These are phyloP conservation scores for Xylaria sp. DNA, from an alignment of 2,329 filamentous ascomycete species.

Conservation along the genomic window DNA sequence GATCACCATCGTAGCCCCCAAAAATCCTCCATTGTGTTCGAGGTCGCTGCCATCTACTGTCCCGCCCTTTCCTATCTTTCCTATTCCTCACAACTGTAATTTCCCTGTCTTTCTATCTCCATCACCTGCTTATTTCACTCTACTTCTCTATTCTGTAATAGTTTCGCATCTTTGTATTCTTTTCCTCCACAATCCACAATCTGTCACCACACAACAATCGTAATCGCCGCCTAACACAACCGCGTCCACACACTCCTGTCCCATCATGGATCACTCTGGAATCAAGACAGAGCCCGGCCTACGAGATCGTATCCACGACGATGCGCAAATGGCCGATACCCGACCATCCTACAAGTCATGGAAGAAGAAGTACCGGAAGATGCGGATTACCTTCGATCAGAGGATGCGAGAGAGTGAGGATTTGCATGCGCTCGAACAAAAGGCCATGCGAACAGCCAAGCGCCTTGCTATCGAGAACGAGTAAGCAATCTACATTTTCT, in stretches of 20 bases:
- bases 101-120: not conserved
- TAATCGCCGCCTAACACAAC: not conserved
- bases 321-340: slow-evolving; percentile 52
- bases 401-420: slow-evolving; percentile 84
- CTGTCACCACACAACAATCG: not conserved
- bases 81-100: not conserved
- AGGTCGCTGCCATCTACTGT: not conserved
- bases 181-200: slow-evolving; percentile 1
- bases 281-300: slow-evolving; percentile 47
- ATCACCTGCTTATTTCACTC: not conserved
- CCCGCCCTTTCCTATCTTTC: slow-evolving; percentile 11
- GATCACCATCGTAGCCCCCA: slow-evolving; percentile 25
- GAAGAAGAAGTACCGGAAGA: slow-evolving; percentile 97
- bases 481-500: slow-evolving; percentile 63
- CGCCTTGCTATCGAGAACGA: slow-evolving; percentile 91
- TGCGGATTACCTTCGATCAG: slow-evolving; percentile 81
- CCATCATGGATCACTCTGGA: slow-evolving; percentile 42
- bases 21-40: slow-evolving; percentile 11
- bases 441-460: slow-evolving; percentile 82
- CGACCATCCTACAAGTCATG: slow-evolving; percentile 72
- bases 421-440: slow-evolving; percentile 82
- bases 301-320: slow-evolving; percentile 50
- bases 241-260: not conserved
- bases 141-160: slow-evolving; percentile 3
- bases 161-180: slow-evolving; percentile 8